Conservation (phyloP, 106 monocot species). For the Vanilla planifolia region DNA sequence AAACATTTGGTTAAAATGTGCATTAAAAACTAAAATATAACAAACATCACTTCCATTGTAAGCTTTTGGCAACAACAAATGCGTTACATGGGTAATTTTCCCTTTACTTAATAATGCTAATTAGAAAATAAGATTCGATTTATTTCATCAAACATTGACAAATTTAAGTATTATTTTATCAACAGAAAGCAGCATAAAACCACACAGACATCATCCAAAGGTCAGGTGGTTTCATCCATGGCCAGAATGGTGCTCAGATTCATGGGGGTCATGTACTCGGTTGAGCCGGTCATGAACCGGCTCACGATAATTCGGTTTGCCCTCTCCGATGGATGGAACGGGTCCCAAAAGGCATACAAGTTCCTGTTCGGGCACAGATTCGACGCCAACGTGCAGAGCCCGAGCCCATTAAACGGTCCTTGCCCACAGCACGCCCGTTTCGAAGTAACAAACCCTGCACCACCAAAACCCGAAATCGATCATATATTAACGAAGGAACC, state of each 20-base stretch:
- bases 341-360: slow-evolving; percentile 74
- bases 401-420: slow-evolving; percentile 83
- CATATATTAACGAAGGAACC: background rate
- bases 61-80: no score
- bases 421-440: slow-evolving; percentile 86
- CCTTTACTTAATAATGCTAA: no score
- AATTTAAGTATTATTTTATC: no score
- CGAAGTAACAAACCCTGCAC: slow-evolving; percentile 65
- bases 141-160: no score
- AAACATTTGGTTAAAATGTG: no score
- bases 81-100: no score
- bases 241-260: slow-evolving; percentile 79
- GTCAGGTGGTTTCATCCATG: no score
- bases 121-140: no score
- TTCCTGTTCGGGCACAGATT: slow-evolving; percentile 65
- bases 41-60: no score
- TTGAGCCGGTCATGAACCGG: slow-evolving; percentile 46
- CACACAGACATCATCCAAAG: no score
- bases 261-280: slow-evolving; percentile 68
- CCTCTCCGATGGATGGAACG: slow-evolving; percentile 72
- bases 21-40: no score
- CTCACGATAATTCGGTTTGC: slow-evolving; percentile 74
- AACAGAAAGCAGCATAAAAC: no score
- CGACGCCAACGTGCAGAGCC: slow-evolving; percentile 58
- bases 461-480: background rate